These are phyloP conservation scores for Pestalotiopsis sp. DNA, from an alignment of 2,329 filamentous ascomycete species.

Conservation along the genomic window DNA sequence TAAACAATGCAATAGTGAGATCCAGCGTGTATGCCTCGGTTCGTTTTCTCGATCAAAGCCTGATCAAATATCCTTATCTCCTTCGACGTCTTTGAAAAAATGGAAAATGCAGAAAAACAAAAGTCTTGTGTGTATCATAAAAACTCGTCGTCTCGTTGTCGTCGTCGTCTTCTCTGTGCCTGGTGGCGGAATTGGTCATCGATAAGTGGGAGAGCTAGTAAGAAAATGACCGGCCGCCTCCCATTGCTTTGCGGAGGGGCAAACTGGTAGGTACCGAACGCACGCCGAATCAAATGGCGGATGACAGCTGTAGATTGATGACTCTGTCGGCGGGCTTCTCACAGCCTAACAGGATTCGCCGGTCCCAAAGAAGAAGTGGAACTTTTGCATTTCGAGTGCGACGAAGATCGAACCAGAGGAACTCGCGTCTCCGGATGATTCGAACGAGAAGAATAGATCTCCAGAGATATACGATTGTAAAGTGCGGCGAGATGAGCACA, in stretches of 20 bases:
- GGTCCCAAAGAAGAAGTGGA: not conserved
- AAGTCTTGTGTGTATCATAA: not conserved
- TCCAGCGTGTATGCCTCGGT: not conserved
- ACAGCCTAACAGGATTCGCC: not conserved
- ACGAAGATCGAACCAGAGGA: not conserved
- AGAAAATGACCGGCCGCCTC: not conserved
- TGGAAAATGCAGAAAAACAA: not conserved
- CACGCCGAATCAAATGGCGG: not conserved
- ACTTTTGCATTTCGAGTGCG: not conserved
- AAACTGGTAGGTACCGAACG: not conserved
- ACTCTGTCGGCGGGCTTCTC: not conserved
- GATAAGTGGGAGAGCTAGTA: conserved; percentile 2
- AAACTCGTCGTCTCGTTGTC: not conserved
- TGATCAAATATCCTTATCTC: not conserved
- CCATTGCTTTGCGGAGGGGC: not conserved
- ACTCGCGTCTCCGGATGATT: not conserved
- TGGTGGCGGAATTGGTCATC: conserved; percentile 9
- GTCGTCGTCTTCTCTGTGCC: not conserved
- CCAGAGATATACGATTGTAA: not conserved
- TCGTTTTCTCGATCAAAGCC: not conserved
- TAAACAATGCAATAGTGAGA: not conserved
- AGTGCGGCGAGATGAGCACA: not conserved
- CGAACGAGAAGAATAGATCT: not conserved
- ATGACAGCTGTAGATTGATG: not conserved
- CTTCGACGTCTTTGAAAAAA: not conserved